Conservation (phyloP, 2,329 filamentous ascomycete genomes). For the Exophiala xenobiotica region DNA sequence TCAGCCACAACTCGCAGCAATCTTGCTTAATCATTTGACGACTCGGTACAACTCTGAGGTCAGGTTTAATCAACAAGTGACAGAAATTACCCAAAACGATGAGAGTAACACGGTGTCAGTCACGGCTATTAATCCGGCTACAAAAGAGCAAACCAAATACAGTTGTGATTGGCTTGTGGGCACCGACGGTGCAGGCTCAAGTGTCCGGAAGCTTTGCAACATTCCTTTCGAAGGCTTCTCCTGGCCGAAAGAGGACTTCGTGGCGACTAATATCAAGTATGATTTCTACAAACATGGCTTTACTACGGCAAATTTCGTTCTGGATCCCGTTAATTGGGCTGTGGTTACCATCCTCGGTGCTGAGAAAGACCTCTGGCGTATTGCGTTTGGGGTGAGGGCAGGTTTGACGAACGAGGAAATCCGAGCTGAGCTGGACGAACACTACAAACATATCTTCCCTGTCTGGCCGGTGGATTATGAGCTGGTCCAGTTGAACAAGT, state of each 20-base stretch:
- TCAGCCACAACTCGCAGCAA: constrained; percentile 20
- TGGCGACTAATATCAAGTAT: constrained; percentile 22
- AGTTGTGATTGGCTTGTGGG: constrained; percentile 24
- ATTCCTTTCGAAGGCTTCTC: constrained; percentile 26
- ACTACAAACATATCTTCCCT: constrained; percentile 28
- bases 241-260: constrained; percentile 25
- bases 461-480: constrained; percentile 29
- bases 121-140: constrained; percentile 12
- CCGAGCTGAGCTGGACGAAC: constrained; percentile 20
- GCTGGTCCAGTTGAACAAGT: constrained; percentile 24
- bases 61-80: constrained; percentile 20
- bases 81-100: constrained; percentile 14
- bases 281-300: constrained; percentile 25
- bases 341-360: constrained; percentile 34
- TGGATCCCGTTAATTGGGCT: constrained; percentile 32
- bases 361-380: constrained; percentile 41
- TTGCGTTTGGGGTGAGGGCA: constrained; percentile 41
- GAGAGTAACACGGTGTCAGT: constrained; percentile 11
- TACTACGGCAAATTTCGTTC: constrained; percentile 20
- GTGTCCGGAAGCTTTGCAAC: constrained; percentile 19
- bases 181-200: constrained; percentile 20
- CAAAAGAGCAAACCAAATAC: constrained; percentile 16
- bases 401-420: constrained; percentile 35
- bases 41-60: constrained; percentile 19
- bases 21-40: constrained; percentile 19